A percentile compares a stretch with the other conserved stretches of the same genome.
These are phyloP conservation scores for Bocquillonia castaneifolia DNA, from an alignment of 441 rosid species.

Conservation along the genomic window DNA sequence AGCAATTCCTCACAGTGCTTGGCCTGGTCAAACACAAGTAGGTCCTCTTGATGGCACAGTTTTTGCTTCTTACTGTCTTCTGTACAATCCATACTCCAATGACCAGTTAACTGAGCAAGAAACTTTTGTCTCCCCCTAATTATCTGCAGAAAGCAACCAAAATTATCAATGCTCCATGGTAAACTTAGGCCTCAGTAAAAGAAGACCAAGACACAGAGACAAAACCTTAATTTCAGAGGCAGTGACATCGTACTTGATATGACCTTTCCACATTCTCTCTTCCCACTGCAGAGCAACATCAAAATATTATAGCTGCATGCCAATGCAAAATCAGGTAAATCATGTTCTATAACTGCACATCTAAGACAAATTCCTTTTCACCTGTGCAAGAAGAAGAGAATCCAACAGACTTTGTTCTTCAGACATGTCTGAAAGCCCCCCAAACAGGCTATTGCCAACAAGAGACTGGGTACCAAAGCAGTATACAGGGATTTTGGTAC, in stretches of 20 bases:
- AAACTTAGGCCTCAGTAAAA: neutral
- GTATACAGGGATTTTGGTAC: conserved; percentile 29
- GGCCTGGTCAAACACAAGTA: conserved; percentile 19
- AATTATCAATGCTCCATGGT: neutral
- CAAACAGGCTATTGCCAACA: conserved; percentile 16
- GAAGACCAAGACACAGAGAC: neutral
- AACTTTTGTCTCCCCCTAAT: conserved; percentile 35
- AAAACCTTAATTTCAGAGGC: conserved; percentile 39
- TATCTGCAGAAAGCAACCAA: conserved; percentile 24
- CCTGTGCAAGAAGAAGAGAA: conserved; percentile 40
- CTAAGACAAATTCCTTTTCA: neutral
- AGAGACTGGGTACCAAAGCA: conserved; percentile 28
- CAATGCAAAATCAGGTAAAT: neutral
- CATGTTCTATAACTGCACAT: conserved; percentile 20
- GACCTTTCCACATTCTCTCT: conserved; percentile 35
- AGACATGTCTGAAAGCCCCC: conserved; percentile 13
- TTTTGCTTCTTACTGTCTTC: conserved; percentile 22
- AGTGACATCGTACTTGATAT: conserved; percentile 34
- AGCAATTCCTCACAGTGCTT: conserved; percentile 34
- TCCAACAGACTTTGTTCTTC: conserved; percentile 37
- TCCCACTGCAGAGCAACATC: conserved; percentile 40
- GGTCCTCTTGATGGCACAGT: conserved; percentile 13
- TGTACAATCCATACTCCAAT: conserved; percentile 16
- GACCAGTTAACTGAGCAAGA: conserved; percentile 37
- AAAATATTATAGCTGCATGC: conserved; percentile 4